phyloP scores from a whole-genome alignment of 2,329 filamentous ascomycete genomes.

The Diatrype stigma region DNA sequence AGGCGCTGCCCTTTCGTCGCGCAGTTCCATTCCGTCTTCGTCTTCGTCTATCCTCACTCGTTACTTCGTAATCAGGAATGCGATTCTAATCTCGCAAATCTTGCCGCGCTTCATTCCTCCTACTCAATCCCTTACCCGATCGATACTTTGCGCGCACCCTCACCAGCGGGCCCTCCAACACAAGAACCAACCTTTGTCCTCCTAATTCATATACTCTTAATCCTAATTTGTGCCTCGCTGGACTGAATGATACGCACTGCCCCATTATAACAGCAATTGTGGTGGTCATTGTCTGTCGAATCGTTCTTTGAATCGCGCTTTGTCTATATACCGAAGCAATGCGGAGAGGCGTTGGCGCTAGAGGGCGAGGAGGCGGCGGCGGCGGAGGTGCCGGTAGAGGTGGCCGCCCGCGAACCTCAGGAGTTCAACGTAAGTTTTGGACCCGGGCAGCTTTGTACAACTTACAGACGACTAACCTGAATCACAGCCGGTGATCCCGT shows the following conservation, averaged over 20 bases:
- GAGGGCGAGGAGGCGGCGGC: slow-evolving; percentile 17
- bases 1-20: neutral
- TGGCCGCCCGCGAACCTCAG: slow-evolving; percentile 11
- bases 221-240: neutral
- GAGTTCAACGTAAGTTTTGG: slow-evolving; percentile 33
- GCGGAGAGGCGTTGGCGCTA: slow-evolving; percentile 9
- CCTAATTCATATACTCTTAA: neutral
- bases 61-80: neutral
- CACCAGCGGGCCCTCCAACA: neutral
- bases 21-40: neutral
- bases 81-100: neutral
- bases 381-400: slow-evolving; percentile 7
- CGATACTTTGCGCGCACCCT: no score
- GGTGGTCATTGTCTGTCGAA: neutral
- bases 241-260: no score
- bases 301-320: neutral
- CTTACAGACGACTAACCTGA: slow-evolving; percentile 17
- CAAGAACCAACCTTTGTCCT: neutral
- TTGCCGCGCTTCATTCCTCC: neutral
- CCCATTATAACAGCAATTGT: no score
- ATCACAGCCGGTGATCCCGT: slow-evolving; percentile 66
- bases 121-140: neutral
- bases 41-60: no score
- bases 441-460: slow-evolving; percentile 8
- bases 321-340: slow-evolving; percentile 2